These are phyloP conservation scores for Coelastrella sp. DNA, from an alignment of 139 green algal genomes.

Conservation along the genomic window DNA sequence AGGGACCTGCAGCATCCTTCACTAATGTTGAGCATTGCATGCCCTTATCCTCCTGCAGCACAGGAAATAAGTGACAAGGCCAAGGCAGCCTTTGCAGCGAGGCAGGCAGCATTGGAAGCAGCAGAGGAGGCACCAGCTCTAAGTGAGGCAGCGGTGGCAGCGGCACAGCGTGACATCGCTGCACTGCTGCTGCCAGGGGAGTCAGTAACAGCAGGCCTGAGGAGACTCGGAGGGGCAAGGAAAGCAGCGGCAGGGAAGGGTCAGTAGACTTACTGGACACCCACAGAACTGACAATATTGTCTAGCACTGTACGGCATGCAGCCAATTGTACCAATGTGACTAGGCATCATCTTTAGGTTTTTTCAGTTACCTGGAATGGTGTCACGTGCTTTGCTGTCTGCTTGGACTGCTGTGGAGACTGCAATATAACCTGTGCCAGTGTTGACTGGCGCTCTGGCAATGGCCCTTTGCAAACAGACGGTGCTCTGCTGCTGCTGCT, in stretches of 20 bases:
- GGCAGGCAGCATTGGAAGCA: slow-evolving; percentile 16
- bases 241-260: slow-evolving; percentile 20
- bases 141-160: slow-evolving; percentile 20
- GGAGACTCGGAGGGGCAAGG: slow-evolving; percentile 66
- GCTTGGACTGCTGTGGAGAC: too few species aligned
- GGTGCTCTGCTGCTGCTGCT: too few species aligned
- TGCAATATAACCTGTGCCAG: too few species aligned
- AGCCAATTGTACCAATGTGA: too few species aligned
- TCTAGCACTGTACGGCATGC: too few species aligned
- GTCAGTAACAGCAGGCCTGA: slow-evolving; percentile 69
- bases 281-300: too few species aligned
- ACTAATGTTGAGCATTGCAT: neutral
- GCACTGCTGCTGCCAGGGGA: slow-evolving; percentile 71
- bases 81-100: slow-evolving; percentile 1
- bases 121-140: slow-evolving; percentile 34
- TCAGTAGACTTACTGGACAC: neutral
- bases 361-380: too few species aligned
- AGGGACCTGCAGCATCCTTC: neutral
- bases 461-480: too few species aligned
- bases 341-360: too few species aligned
- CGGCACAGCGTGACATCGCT: slow-evolving; percentile 60
- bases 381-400: too few species aligned
- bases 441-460: too few species aligned
- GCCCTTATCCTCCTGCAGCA: slow-evolving; percentile 5
- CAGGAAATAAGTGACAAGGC: slow-evolving; percentile 34